phyloP scores from a whole-genome alignment of 1,284 basidiomycete genomes.

The Trichosporon faecale region DNA sequence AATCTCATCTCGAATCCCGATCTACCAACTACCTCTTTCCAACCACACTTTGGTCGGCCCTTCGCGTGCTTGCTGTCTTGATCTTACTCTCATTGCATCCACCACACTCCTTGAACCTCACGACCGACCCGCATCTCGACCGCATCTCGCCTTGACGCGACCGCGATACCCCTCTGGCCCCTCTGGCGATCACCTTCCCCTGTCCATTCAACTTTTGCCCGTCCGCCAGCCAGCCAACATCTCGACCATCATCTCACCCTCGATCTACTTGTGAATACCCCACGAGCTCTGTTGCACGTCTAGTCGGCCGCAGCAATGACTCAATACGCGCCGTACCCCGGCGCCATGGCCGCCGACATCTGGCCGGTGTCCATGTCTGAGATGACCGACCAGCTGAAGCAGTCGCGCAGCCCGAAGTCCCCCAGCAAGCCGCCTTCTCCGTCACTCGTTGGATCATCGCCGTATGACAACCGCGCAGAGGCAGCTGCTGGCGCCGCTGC shows the following conservation, averaged over 20 bases:
- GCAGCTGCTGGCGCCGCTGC: constrained; percentile 22
- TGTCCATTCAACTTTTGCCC: neutral
- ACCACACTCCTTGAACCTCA: neutral
- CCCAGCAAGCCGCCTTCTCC: constrained; percentile 12
- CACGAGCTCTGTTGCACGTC: neutral
- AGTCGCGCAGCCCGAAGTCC: constrained; percentile 21
- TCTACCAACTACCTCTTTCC: neutral
- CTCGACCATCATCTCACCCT: neutral
- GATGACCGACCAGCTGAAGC: constrained; percentile 25
- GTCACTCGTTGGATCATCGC: constrained; percentile 12
- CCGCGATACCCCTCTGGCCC: neutral
- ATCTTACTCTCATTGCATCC: neutral
- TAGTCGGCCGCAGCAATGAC: constrained; percentile 1
- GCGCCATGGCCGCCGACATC: constrained; percentile 19
- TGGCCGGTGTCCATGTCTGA: constrained; percentile 24
- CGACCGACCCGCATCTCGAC: neutral
- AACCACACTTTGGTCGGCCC: neutral
- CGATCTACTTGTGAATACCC: neutral
- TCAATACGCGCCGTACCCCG: constrained; percentile 24
- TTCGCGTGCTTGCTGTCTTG: neutral
- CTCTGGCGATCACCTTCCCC: neutral
- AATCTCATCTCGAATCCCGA: neutral
- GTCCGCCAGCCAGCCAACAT: neutral
- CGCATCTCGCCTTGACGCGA: neutral
- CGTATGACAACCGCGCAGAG: constrained; percentile 22